Evolutionary conservation across 2,329 filamentous ascomycete species (phyloP).

Genomic region (Tolypocladium amazonense): DNA sequence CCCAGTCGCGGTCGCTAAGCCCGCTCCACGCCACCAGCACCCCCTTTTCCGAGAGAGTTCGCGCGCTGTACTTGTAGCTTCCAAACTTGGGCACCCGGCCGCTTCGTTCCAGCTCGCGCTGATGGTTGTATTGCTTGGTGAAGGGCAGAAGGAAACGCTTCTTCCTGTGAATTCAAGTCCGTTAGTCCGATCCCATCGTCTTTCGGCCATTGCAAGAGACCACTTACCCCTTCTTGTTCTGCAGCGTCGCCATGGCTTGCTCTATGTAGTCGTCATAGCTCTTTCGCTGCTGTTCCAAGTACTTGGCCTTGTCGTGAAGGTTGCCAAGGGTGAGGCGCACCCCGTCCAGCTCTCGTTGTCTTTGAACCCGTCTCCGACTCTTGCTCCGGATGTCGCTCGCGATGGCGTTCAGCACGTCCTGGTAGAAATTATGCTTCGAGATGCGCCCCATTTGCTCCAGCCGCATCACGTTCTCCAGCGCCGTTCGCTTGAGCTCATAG

Average conservation of each 20-base stretch:
- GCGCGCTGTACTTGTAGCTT: conserved; percentile 92
- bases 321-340: conserved; percentile 66
- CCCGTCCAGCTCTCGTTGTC: conserved; percentile 81
- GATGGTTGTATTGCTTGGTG: conserved; percentile 97
- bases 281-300: conserved; percentile 90
- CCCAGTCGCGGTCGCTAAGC: conserved; percentile 73
- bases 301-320: conserved; percentile 76
- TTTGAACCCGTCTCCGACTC: conserved; percentile 82
- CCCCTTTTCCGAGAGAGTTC: conserved; percentile 82
- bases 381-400: conserved; percentile 95
- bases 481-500: conserved; percentile 82
- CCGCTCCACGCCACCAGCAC: conserved; percentile 89
- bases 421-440: conserved; percentile 83
- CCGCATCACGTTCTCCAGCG: conserved; percentile 85
- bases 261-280: conserved; percentile 99
- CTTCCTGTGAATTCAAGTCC: conserved; percentile 43
- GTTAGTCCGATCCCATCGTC: not conserved
- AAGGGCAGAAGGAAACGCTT: conserved; percentile 93
- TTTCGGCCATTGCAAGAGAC: not conserved
- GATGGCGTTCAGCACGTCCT: conserved; percentile 96
- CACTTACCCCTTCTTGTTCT: conserved; percentile 85
- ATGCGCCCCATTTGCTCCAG: conserved; percentile 84
- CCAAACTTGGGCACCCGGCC: conserved; percentile 96
- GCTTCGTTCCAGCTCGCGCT: conserved; percentile 84
- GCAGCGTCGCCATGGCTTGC: conserved; percentile 92